A percentile compares a stretch with the other conserved stretches of the same genome.
phyloP scores from a whole-genome alignment of 805 yeast species.

The Yarrowia porcina region DNA sequence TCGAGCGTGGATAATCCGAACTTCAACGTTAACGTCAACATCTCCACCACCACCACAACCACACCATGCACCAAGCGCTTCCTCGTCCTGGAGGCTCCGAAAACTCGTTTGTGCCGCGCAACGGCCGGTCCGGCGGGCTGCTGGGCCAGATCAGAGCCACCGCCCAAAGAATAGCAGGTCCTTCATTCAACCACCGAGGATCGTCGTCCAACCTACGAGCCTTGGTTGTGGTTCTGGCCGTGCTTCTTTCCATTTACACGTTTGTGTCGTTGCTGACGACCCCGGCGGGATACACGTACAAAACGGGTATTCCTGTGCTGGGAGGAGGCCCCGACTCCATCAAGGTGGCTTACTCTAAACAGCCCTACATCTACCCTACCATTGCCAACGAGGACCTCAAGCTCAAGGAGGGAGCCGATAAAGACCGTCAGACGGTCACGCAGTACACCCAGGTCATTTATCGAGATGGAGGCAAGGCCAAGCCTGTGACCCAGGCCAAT shows the following conservation, averaged over 20 bases:
- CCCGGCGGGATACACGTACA: conserved; percentile 12
- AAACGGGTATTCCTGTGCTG: conserved; percentile 3
- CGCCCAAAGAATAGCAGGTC: conserved; percentile 1
- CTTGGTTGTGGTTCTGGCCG: background rate
- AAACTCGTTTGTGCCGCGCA: conserved; percentile 18
- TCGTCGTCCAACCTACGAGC: background rate
- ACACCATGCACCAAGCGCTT: conserved; percentile 23
- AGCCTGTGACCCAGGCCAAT: conserved; percentile 13
- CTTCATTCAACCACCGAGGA: conserved; percentile 1
- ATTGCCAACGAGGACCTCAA: conserved; percentile 25
- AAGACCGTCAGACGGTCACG: background rate
- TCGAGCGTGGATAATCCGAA: background rate
- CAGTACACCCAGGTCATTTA: conserved; percentile 25
- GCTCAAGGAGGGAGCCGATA: background rate
- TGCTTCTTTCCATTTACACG: conserved; percentile 7
- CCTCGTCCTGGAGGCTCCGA: conserved; percentile 17
- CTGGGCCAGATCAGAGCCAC: conserved; percentile 22
- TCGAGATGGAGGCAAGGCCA: conserved; percentile 25
- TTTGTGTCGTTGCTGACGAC: conserved; percentile 13
- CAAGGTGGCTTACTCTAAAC: conserved; percentile 17
- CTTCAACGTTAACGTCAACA: background rate
- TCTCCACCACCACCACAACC: background rate
- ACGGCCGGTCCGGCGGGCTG: conserved; percentile 16
- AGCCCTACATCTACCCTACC: conserved; percentile 26
- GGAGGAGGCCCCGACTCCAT: conserved; percentile 22